A percentile compares a stretch with the other conserved stretches of the same genome.
Conservation (phyloP, 2,329 filamentous ascomycete species). For the Sarocladium oryzae region DNA sequence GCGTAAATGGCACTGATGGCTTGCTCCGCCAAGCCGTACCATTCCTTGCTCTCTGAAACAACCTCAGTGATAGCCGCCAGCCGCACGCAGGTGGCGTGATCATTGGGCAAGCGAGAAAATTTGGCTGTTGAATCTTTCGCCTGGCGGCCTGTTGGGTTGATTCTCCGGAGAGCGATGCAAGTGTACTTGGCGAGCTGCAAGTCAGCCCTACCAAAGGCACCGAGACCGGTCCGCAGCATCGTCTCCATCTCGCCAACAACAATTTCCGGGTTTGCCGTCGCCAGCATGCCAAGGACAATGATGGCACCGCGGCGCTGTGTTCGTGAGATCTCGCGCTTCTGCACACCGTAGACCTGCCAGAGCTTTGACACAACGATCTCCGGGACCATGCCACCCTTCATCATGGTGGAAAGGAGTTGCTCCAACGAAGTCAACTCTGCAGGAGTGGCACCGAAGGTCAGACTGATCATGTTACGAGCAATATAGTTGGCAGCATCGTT, state of each 20-base stretch:
- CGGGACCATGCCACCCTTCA: slow-evolving; percentile 83
- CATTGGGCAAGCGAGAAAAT: slow-evolving; percentile 77
- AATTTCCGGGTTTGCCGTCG: slow-evolving; percentile 85
- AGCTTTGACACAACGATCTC: slow-evolving; percentile 84
- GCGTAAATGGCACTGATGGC: slow-evolving; percentile 93
- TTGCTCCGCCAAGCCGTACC: slow-evolving; percentile 93
- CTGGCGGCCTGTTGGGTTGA: slow-evolving; percentile 78
- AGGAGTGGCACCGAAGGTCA: slow-evolving; percentile 91
- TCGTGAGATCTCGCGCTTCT: slow-evolving; percentile 86
- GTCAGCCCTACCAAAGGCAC: slow-evolving; percentile 71
- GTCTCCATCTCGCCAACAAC: slow-evolving; percentile 92
- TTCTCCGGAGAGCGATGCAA: slow-evolving; percentile 84
- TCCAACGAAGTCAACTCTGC: slow-evolving; percentile 94
- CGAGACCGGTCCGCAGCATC: slow-evolving; percentile 85
- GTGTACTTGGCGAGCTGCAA: slow-evolving; percentile 90
- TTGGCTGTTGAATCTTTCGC: slow-evolving; percentile 64
- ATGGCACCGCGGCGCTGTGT: slow-evolving; percentile 88
- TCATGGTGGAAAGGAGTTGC: slow-evolving; percentile 94
- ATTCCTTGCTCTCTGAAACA: slow-evolving; percentile 84
- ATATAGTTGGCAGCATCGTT: slow-evolving; percentile 95
- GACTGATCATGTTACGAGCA: slow-evolving; percentile 96
- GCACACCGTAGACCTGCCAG: slow-evolving; percentile 96
- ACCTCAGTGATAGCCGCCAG: slow-evolving; percentile 83
- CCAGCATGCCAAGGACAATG: slow-evolving; percentile 94
- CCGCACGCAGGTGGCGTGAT: slow-evolving; percentile 77